These are phyloP conservation scores for Ophiostoma quercus DNA, from an alignment of 2,329 filamentous ascomycete genomes.

Conservation along the genomic window DNA sequence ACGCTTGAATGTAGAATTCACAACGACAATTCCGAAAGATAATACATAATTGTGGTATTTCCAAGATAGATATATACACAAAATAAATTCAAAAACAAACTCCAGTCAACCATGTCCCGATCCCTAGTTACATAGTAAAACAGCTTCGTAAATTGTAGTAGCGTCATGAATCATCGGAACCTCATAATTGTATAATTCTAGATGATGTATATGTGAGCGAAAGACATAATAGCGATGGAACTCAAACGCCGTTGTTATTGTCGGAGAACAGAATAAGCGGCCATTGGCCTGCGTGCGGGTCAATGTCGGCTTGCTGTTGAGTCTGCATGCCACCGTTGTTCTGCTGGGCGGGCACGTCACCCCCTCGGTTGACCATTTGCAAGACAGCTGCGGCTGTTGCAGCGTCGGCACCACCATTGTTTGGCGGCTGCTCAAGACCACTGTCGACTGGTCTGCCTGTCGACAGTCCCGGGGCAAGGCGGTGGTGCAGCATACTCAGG, in stretches of 20 bases:
- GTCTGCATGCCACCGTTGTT: neutral
- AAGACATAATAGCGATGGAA: neutral
- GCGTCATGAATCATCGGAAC: too few relatives aligned
- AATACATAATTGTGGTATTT: neutral
- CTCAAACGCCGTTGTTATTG: neutral
- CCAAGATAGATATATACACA: too few relatives aligned
- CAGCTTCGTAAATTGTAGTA: too few relatives aligned
- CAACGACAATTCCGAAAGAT: neutral
- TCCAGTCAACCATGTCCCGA: neutral
- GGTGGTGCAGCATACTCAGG: slow-evolving; percentile 36
- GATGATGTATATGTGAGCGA: neutral
- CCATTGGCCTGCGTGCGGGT: slow-evolving; percentile 22
- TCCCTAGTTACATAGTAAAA: neutral
- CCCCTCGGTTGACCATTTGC: neutral
- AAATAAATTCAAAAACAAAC: neutral
- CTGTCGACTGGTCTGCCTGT: neutral
- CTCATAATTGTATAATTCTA: too few relatives aligned
- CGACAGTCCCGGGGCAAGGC: slow-evolving; percentile 15
- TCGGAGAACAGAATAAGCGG: slow-evolving; percentile 24
- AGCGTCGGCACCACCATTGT: neutral
- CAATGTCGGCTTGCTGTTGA: neutral
- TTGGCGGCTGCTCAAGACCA: neutral
- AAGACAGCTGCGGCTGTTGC: neutral
- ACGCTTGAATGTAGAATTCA: neutral
- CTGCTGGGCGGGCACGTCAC: neutral